These are phyloP conservation scores for Pyricularia sp. DNA, from an alignment of 2,329 filamentous ascomycete genomes.

Conservation along the genomic window DNA sequence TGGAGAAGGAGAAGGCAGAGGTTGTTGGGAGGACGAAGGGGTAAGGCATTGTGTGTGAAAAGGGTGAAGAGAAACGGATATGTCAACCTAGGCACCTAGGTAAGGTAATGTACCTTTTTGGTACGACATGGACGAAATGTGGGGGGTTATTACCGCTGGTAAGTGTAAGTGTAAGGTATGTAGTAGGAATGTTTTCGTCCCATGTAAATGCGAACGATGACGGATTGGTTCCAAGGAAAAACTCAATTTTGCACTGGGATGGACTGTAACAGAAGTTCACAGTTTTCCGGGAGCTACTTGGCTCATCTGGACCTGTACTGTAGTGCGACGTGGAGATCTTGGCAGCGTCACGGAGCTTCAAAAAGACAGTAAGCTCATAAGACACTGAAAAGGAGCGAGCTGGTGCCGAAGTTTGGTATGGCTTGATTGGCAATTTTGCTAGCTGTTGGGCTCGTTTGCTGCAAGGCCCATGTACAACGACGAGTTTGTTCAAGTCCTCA, in stretches of 20 bases:
- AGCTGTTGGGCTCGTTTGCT: not conserved
- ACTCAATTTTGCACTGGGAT: not conserved
- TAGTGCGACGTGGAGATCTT: not conserved
- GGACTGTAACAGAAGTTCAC: not conserved
- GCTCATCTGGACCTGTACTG: not conserved
- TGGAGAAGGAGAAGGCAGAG: slow-evolving; percentile 73
- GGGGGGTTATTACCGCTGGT: not conserved
- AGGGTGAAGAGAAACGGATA: not conserved
- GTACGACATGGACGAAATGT: not conserved
- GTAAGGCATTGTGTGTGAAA: slow-evolving; percentile 63
- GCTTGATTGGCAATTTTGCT: not conserved
- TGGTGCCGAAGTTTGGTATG: not conserved
- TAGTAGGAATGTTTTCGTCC: not conserved
- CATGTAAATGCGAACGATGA: not conserved
- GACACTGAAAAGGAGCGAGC: not conserved
- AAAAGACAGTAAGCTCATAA: not conserved
- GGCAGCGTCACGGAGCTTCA: not conserved
- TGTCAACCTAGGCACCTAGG: not conserved
- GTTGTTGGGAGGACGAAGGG: slow-evolving; percentile 85
- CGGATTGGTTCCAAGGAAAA: not conserved
- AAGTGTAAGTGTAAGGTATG: not conserved
- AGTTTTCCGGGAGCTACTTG: not conserved
- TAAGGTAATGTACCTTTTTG: not conserved
- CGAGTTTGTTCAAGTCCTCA: too few relatives aligned
- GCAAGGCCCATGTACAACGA: not conserved